phyloP scores from a whole-genome alignment of 2,329 filamentous ascomycete genomes.

The Blastomyces emzantsi region DNA sequence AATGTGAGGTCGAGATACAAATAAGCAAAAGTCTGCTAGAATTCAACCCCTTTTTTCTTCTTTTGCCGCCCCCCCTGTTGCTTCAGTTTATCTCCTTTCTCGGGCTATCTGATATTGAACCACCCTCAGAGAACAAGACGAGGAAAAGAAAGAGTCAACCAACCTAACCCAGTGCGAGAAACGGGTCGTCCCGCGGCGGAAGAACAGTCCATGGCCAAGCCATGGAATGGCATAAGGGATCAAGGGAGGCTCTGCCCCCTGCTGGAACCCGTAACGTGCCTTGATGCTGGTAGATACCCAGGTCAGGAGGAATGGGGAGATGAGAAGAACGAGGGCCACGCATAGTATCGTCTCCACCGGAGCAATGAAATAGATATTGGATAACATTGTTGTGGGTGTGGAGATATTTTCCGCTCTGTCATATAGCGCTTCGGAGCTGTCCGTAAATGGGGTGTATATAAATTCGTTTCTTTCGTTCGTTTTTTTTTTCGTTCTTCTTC shows the following conservation, averaged over 20 bases:
- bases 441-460: neutral
- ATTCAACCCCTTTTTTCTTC: neutral
- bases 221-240: conserved; percentile 6
- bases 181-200: neutral
- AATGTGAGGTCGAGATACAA: neutral
- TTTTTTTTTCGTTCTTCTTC: neutral
- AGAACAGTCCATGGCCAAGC: conserved; percentile 1
- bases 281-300: conserved; percentile 1
- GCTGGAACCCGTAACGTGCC: neutral
- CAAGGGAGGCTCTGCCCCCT: neutral
- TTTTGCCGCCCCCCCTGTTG: neutral
- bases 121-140: no score
- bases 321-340: neutral
- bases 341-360: neutral
- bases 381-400: neutral
- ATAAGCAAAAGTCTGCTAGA: neutral
- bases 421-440: neutral
- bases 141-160: neutral
- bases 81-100: neutral
- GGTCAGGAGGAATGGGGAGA: neutral
- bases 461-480: neutral
- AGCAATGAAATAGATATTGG: neutral
- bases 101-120: neutral
- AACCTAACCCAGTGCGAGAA: conserved; percentile 1
- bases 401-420: neutral